These are phyloP conservation scores for Leishmania aethiopica DNA, from an alignment of 208 protist genomes.

Conservation along the genomic window DNA sequence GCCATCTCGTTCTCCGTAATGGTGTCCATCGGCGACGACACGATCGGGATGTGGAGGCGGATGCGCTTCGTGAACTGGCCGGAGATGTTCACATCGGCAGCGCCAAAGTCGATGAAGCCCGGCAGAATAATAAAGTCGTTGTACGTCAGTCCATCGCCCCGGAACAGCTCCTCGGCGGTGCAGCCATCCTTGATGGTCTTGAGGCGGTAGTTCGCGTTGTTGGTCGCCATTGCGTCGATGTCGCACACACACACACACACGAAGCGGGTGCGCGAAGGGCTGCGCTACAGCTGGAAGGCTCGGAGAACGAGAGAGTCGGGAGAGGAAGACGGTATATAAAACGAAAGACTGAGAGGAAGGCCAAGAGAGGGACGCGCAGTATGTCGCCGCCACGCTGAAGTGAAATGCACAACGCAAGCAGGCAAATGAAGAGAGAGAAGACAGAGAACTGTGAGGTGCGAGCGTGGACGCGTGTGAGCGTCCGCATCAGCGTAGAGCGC, in stretches of 20 bases:
- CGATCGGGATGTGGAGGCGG: slow-evolving; percentile 91
- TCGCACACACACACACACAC: not conserved
- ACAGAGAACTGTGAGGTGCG: slow-evolving; percentile 4
- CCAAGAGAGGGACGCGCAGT: slow-evolving; percentile 1
- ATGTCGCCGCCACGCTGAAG: slow-evolving; percentile 2
- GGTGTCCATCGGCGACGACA: slow-evolving; percentile 97
- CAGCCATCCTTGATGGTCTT: slow-evolving; percentile 86
- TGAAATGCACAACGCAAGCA: not conserved
- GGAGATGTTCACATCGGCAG: slow-evolving; percentile 83
- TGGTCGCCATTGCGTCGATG: slow-evolving; percentile 26
- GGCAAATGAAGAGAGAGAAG: slow-evolving; percentile 16
- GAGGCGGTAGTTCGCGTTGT: slow-evolving; percentile 56
- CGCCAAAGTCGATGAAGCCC: slow-evolving; percentile 94
- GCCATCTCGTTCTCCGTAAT: slow-evolving; percentile 94
- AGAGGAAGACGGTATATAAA: slow-evolving; percentile 5
- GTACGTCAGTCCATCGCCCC: slow-evolving; percentile 89
- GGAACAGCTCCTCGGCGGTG: slow-evolving; percentile 88
- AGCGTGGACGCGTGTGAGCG: slow-evolving; percentile 6
- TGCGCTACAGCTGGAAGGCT: not conserved
- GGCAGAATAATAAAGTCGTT: slow-evolving; percentile 96
- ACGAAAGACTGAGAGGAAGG: slow-evolving; percentile 13
- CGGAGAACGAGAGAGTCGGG: not conserved
- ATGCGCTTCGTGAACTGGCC: slow-evolving; percentile 92
- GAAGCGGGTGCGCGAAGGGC: not conserved
- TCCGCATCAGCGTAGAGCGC: not conserved